Evolutionary conservation across 2,329 filamentous ascomycete species (phyloP).

Genomic region (Anthostomella pinea): DNA sequence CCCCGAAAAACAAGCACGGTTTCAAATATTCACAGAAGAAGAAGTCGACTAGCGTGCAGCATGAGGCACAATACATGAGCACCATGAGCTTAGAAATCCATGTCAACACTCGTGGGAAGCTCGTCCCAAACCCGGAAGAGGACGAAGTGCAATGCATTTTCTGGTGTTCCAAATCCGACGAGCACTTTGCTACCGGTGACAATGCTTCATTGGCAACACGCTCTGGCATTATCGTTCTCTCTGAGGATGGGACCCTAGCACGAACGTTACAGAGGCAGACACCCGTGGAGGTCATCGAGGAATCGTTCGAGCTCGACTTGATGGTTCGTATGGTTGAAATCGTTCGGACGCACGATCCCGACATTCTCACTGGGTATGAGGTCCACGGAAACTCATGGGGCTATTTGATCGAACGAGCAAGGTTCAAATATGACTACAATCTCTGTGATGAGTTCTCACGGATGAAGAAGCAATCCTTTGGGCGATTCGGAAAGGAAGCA

Average conservation of each 20-base stretch:
- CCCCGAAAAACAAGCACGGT: conserved; percentile 75
- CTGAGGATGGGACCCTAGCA: conserved; percentile 57
- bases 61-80: conserved; percentile 92
- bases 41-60: conserved; percentile 71
- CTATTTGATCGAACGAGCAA: conserved; percentile 86
- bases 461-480: conserved; percentile 79
- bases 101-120: conserved; percentile 76
- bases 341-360: conserved; percentile 80
- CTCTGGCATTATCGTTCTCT: conserved; percentile 71
- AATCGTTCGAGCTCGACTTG: conserved; percentile 78
- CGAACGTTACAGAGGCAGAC: conserved; percentile 61
- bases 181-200: conserved; percentile 51
- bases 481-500: conserved; percentile 79
- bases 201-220: conserved; percentile 48
- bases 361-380: conserved; percentile 92
- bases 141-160: conserved; percentile 88
- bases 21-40: conserved; percentile 83
- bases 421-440: conserved; percentile 83
- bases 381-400: conserved; percentile 94
- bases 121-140: conserved; percentile 85
- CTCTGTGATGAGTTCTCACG: conserved; percentile 89
- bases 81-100: conserved; percentile 93
- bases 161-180: conserved; percentile 82
- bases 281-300: conserved; percentile 65
- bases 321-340: conserved; percentile 84